A percentile compares a stretch with the other conserved stretches of the same genome.
Conservation (phyloP, 306 rosid genomes). For the Styphnolobium japonicum region DNA sequence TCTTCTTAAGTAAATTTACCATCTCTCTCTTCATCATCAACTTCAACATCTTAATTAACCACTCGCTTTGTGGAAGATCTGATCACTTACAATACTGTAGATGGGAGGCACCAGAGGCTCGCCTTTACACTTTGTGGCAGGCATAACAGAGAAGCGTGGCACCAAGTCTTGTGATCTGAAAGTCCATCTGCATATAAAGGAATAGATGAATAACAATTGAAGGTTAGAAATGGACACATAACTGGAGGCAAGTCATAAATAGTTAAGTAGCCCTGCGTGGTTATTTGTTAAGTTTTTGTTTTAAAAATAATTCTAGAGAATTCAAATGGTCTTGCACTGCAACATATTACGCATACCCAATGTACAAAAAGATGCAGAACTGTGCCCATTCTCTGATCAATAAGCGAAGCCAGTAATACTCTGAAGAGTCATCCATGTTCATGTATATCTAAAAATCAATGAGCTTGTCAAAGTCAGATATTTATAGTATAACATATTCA, state of each 20-base stretch:
- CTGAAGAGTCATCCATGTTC: constrained; percentile 69
- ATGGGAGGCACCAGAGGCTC: constrained; percentile 68
- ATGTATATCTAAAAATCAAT: constrained; percentile 62
- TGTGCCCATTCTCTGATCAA: constrained; percentile 87
- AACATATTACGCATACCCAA: constrained; percentile 61
- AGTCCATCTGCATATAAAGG: constrained; percentile 69
- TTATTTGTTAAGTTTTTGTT: not conserved
- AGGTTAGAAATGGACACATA: not conserved
- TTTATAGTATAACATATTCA: not conserved
- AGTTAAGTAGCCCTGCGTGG: not conserved
- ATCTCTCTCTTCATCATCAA: no score
- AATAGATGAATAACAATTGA: not conserved
- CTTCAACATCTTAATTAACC: no score
- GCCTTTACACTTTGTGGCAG: constrained; percentile 58
- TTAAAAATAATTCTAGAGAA: constrained; percentile 4
- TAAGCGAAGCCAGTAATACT: constrained; percentile 84
- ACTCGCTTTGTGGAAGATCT: no score
- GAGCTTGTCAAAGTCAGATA: constrained; percentile 9
- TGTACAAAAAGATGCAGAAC: constrained; percentile 81
- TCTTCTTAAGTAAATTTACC: no score
- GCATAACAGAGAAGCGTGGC: constrained; percentile 87
- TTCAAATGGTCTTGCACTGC: not conserved
- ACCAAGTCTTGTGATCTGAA: constrained; percentile 88
- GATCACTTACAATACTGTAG: constrained; percentile 71
- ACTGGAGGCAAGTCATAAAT: not conserved